Conservation (phyloP, 768 basidiomycete species). For the Leucogyrophana mollusca region DNA sequence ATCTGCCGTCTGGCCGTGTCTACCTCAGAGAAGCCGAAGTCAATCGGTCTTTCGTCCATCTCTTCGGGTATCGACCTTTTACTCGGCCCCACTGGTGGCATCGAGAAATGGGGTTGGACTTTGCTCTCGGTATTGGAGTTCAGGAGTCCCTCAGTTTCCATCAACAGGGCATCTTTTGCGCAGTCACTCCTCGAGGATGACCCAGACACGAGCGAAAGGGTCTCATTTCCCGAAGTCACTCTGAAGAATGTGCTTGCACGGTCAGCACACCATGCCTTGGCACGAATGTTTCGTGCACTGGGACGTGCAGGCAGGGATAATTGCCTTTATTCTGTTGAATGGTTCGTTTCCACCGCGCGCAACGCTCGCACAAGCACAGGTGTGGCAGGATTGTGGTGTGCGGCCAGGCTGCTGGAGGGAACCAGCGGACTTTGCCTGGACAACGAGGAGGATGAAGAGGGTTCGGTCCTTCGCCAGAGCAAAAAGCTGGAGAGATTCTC, state of each 20-base stretch:
- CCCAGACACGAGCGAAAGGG: constrained; percentile 32
- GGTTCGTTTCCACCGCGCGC: constrained; percentile 63
- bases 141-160: constrained; percentile 45
- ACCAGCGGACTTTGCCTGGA: constrained; percentile 48
- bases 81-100: constrained; percentile 77
- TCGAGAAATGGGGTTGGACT: constrained; percentile 92
- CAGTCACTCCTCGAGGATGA: constrained; percentile 57
- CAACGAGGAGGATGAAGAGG: constrained; percentile 22
- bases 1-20: constrained; percentile 51
- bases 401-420: constrained; percentile 74
- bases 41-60: constrained; percentile 40
- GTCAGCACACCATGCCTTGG: constrained; percentile 53
- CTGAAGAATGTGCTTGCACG: constrained; percentile 56
- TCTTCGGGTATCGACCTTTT: constrained; percentile 56
- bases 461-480: constrained; percentile 26
- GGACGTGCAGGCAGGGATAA: constrained; percentile 68
- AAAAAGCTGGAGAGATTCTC: constrained; percentile 63
- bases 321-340: constrained; percentile 77
- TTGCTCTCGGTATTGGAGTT: constrained; percentile 83
- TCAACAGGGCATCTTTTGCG: constrained; percentile 47
- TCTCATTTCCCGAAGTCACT: constrained; percentile 56
- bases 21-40: constrained; percentile 10
- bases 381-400: constrained; percentile 83
- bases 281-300: constrained; percentile 70
- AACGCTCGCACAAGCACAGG: constrained; percentile 43